Evolutionary conservation across 139 green algal species (phyloP), one percentile per base, ranked within the genome.

Genomic region (Chlorella sp.): DNA sequence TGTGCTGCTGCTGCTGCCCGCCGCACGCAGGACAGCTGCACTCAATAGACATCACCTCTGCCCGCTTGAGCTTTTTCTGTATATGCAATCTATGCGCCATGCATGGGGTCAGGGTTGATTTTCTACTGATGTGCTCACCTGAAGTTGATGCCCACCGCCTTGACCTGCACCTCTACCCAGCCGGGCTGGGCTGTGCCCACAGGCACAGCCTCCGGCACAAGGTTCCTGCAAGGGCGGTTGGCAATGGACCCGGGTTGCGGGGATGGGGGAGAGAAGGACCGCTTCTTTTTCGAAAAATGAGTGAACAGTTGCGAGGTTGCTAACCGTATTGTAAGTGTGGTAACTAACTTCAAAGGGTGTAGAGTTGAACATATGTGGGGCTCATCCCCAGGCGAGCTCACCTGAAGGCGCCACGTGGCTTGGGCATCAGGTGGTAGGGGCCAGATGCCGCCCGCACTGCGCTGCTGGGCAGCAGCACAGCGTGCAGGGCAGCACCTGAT

Each of bases 81-180:
- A 32, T 19, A 53, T 53, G 34, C 28, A 19, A 34, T 77, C 7
- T 53, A 15, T 22, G n/a, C 1, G n/a, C 1, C 60, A 61, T 4
- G 21, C 34, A 26, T 22, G n/a, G n/a, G n/a, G n/a, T n/a, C n/a
- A n/a, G n/a, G n/a, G n/a, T n/a, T n/a, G n/a, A n/a, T n/a, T n/a
- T n/a, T n/a, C n/a, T n/a, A 12, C 68, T 5, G 11, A 14, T 77
- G 68, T n/a, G 30, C 30, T 85, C 81, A 86, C 83, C 83, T 79
- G 89, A 96, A 96, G 88, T 96, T 96, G 85, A 96, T 88, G 24
- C 94, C 94, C 60, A 95, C 89, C 7, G 91, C 92, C 73, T 91
- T 91, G 14, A 93, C 87, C 32, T 89, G 26, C n/a, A 94, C 61
- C 60, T 94, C 92, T n/a, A 91, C 39, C 73, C 64, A 83, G 80